Base-by-base conservation (phyloP, 352 stramenopile species). In the Phytophthora sp. region DNA sequence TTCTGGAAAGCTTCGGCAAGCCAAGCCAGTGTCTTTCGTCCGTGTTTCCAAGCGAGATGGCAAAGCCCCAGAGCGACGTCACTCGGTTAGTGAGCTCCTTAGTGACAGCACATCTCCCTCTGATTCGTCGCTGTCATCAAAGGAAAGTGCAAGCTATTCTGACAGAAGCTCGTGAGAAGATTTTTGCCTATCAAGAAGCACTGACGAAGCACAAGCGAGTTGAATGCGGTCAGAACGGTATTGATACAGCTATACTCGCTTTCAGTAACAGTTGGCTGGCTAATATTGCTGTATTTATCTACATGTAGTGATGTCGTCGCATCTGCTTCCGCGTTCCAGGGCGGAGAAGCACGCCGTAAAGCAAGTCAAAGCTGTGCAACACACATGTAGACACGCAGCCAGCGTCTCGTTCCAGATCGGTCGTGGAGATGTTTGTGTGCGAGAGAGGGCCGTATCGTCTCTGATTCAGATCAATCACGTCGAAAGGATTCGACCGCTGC, bases 1-100 rank as follows among this genome's bases (percentile, higher is more conserved):
- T 77, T 36, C 27, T 80, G 47, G 39, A 63, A 63, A 71, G 23
- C n/a, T 80, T 80, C 41, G 73, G 69, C 30, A 80, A 80, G 52
- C 42, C 69, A 2, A 69, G 47, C 4, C 73, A 73, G 33, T 72
- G 60, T 27, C 50, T 75, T 52, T 67, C 73, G 23, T 80, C 69
- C 13, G 63, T 75, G 30, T 80, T 73, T 26, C 53, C 61, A 6
- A 60, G 31, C 29, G 49, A 73, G 38, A 30, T 46, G 47, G 45
- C 39, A 16, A 59, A 65, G 35, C 35, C 57, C 2, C 73, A 77
- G 51, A 66, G 38, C 50, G 73, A 77, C n/a, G 56, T 77, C 23
- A 74, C 63, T 45, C 26, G 39, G 8, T 63, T 46, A n/a, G 60
- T 80, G 29, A 63, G 49, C 30, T 49, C 51, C 26, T 68, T 80